These are phyloP conservation scores for Exserohilum rostratum DNA, from an alignment of 2,329 filamentous ascomycete genomes.

Conservation along the genomic window DNA sequence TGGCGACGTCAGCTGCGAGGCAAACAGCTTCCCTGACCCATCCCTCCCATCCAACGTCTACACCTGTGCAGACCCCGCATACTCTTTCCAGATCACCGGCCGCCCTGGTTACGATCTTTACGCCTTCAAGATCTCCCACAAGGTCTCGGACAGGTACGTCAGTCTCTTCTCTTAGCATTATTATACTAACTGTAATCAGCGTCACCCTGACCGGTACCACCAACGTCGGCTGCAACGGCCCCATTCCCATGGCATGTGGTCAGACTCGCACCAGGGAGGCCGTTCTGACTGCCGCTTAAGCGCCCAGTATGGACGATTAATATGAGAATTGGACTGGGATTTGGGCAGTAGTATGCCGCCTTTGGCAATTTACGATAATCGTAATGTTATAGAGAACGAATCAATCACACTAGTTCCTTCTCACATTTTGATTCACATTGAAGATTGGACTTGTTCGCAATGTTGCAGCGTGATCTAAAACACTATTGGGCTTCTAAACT, in stretches of 20 bases:
- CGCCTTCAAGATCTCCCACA: neutral
- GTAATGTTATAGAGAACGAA: neutral
- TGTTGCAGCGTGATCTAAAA: neutral
- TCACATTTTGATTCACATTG: neutral
- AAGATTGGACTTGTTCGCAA: neutral
- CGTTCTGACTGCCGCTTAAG: neutral
- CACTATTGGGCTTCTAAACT: neutral
- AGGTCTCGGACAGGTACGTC: neutral
- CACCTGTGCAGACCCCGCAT: neutral
- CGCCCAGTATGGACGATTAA: neutral
- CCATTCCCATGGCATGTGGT: neutral
- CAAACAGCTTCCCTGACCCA: neutral
- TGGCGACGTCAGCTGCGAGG: neutral
- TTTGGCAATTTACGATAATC: neutral
- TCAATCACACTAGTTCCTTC: neutral
- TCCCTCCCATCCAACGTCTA: neutral
- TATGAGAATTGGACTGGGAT: neutral
- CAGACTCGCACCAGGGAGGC: neutral
- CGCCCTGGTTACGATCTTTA: neutral
- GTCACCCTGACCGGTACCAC: neutral
- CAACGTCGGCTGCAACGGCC: neutral
- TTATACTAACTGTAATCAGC: neutral
- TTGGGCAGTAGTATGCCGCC: neutral
- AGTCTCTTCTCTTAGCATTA: neutral
- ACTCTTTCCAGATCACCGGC: neutral